Base-by-base conservation (phyloP, 2,329 filamentous ascomycete genomes). In the Bipolaris zeicola region DNA sequence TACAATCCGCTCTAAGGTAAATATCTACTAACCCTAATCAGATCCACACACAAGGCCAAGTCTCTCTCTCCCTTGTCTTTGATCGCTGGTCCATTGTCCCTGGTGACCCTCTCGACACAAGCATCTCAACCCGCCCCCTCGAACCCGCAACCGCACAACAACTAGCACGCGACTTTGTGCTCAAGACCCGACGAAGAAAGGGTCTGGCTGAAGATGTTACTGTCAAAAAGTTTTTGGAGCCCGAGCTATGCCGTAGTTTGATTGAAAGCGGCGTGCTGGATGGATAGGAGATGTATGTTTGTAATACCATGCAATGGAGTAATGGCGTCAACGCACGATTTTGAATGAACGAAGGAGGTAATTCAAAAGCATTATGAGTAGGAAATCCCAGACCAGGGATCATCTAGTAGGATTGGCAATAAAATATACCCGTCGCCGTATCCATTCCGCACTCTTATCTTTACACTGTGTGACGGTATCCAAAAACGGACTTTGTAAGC, bases 51-150 rank as follows among this genome's bases (percentile, higher is more conserved):
- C 91, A 97, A 80, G 94, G 95, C 50, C 89, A 92, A 74, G 92
- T 93, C 53, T 93, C 91, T 70, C 87, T 98, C 50, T 92, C 89
- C 67, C 83, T 99, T 34, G 92, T 96, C 11, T 99, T 99, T 76
- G 95, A 99, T 73, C 88, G 91, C 63, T 99, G 95, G 95, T 92
- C 85, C 70, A 91, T 98, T 60, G 94, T 99, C 1, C 95, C 95
- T 1, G 95, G 95, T 52, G 95, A 99, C 76, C 95, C 95, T 38
- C 83, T 99, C 33, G 95, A 99, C 76, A 89, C 89, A 70, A 90
- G 92, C 59, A 88, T 96, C 60, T 87, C 92, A 64, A 81, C 95
- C 53, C 83, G 90, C 47, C 91, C 93, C 5, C 81, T 99, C 62
- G 93, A 98, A 77, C 92, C 93, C 61, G 95, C 95, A 1, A 85